These are phyloP conservation scores for Zostera marina DNA, from an alignment of 116 monocot species.

Conservation along the genomic window DNA sequence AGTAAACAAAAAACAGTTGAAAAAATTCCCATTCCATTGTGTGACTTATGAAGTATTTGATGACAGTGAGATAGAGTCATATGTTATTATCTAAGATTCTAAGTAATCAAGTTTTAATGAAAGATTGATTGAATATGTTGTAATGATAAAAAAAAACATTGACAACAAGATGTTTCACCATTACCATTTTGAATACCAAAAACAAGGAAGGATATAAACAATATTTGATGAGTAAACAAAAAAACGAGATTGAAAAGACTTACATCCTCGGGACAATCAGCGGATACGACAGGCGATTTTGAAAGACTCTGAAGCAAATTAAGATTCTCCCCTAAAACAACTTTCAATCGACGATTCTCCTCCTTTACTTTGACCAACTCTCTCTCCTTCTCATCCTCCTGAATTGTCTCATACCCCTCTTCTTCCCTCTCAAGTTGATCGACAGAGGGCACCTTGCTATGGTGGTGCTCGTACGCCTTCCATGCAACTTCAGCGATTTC, in stretches of 20 bases:
- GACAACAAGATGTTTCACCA: background rate
- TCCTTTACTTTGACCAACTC: slow-evolving; percentile 9
- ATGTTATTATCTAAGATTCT: background rate
- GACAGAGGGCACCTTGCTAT: background rate
- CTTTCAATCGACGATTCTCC: slow-evolving; percentile 23
- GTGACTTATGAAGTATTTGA: no score
- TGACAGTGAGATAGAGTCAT: no score
- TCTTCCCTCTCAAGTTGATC: background rate
- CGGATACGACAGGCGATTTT: slow-evolving; percentile 6
- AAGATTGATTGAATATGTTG: no score
- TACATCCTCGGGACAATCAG: slow-evolving; percentile 28
- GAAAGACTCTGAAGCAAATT: slow-evolving; percentile 11
- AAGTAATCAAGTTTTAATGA: no score
- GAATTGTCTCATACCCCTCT: background rate
- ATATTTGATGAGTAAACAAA: background rate
- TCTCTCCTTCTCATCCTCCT: slow-evolving; percentile 7
- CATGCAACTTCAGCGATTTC: slow-evolving; percentile 84
- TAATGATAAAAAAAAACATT: no score
- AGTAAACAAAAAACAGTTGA: no score
- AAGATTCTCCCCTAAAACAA: slow-evolving; percentile 18
- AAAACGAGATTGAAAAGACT: background rate
- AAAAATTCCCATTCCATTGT: no score
- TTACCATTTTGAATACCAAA: background rate
- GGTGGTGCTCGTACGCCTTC: slow-evolving; percentile 58
- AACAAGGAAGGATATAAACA: background rate